Evolutionary conservation across 1,284 basidiomycete genomes (phyloP), one percentile per base, ranked within the genome.

Genomic region (Rhodotorula sp.): DNA sequence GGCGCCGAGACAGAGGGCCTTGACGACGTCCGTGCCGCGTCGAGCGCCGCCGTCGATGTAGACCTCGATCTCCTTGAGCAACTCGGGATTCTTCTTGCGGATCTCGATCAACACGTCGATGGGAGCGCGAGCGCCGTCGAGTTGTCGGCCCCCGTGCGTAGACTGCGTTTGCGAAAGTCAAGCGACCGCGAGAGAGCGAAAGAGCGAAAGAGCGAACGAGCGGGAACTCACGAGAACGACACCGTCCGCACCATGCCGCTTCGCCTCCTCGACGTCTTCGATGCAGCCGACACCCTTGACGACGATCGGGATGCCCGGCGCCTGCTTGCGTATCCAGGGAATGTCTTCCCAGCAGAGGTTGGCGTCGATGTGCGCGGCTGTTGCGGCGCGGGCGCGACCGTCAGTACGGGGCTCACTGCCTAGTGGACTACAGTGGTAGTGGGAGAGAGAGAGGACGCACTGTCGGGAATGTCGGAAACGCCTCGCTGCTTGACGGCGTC

Each of bases 1-100:
- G 4, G 94, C 94, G 55, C 93, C 94, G 34, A 97, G 83, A 76
- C 92, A 94, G 2, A 96, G 81, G 0, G 93, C 93, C 80, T 97
- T 97, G 64, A 96, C 81, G 16, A 94, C 88, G 79, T 94, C 92
- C 85, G 91, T 92, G 24, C 93, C 94, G 53, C 93, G 85, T 59
- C 85, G 84, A 28, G 92, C 83, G 7, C 92, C 94, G 26, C 93
- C 94, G 79, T 96, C 94, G 64, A 96, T 86, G 76, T 91, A 94
- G 18, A 97, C 90, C 86, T 86, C 84, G 65, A 85, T 74, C 71
- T 80, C 78, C 58, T 85, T 78, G 69, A 94, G 89, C 24, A 91
- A 83, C 67, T 90, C 87, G 0, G 91, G 91, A 52, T 86, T 83
- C 72, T 87, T 83, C 70, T 85, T 83, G 20, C 87, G 86, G 59